These are phyloP conservation scores for Rhizopogon sp. DNA, from an alignment of 768 basidiomycete species.

Conservation along the genomic window DNA sequence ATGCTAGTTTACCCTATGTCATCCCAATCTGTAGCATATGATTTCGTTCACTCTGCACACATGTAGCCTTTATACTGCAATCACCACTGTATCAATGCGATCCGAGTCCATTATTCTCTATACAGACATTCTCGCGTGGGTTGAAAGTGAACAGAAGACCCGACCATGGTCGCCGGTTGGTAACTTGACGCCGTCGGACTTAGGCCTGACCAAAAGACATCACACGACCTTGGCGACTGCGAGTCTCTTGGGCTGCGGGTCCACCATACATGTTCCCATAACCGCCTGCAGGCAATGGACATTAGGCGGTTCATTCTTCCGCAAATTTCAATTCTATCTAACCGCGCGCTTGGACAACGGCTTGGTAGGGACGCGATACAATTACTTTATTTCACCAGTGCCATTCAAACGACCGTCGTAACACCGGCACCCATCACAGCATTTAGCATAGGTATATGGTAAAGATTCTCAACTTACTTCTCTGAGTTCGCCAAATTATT, in stretches of 20 bases:
- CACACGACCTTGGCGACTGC: background rate
- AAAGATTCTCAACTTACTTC: background rate
- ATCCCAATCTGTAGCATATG: constrained; percentile 3
- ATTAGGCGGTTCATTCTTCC: background rate
- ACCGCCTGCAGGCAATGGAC: background rate
- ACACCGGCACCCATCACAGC: background rate
- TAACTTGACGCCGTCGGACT: too few species aligned
- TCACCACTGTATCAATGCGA: background rate
- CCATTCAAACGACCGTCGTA: too few species aligned
- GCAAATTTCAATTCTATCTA: too few species aligned
- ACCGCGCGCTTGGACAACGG: too few species aligned
- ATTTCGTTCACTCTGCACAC: constrained; percentile 4
- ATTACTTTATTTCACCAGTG: too few species aligned
- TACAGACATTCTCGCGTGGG: too few species aligned
- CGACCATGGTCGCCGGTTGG: too few species aligned
- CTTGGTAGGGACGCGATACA: too few species aligned
- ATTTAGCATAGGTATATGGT: background rate
- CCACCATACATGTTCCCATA: background rate
- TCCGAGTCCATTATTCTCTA: background rate
- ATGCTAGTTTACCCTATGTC: background rate
- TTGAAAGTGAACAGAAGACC: too few species aligned
- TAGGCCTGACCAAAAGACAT: too few species aligned
- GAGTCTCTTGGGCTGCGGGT: too few species aligned
- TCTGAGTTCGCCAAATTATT: background rate
- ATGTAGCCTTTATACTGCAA: constrained; percentile 3